These are phyloP conservation scores for Arxiozyma bovina DNA, from an alignment of 1,139 yeast species.

Conservation along the genomic window DNA sequence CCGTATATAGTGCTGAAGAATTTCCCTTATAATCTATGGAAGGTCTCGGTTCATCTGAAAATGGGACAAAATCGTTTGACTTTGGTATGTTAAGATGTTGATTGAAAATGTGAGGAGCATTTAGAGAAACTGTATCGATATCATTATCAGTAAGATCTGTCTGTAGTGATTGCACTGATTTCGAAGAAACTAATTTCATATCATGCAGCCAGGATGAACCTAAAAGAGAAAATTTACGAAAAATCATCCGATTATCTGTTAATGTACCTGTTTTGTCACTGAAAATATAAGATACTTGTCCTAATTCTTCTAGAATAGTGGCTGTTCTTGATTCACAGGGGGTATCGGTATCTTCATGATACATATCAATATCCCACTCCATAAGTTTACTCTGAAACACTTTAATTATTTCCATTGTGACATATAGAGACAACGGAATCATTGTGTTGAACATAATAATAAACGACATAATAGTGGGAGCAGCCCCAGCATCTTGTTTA, in stretches of 20 bases:
- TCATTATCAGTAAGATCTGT: slow-evolving; percentile 14
- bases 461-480: slow-evolving; percentile 89
- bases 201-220: slow-evolving; percentile 91
- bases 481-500: slow-evolving; percentile 72
- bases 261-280: slow-evolving; percentile 97
- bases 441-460: slow-evolving; percentile 94
- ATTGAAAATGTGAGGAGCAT: background rate
- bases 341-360: slow-evolving; percentile 71
- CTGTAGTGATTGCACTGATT: slow-evolving; percentile 5
- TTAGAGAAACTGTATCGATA: slow-evolving; percentile 7
- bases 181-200: slow-evolving; percentile 37
- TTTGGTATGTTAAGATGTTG: background rate
- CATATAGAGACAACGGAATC: slow-evolving; percentile 90
- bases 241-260: slow-evolving; percentile 84
- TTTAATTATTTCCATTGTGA: slow-evolving; percentile 92
- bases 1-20: slow-evolving; percentile 35
- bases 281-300: slow-evolving; percentile 90
- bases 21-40: slow-evolving; percentile 36
- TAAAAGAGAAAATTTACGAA: slow-evolving; percentile 71
- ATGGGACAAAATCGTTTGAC: background rate
- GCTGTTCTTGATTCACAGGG: slow-evolving; percentile 96
- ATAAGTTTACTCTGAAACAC: slow-evolving; percentile 72
- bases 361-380: slow-evolving; percentile 92
- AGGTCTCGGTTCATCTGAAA: slow-evolving; percentile 11
- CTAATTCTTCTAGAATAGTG: slow-evolving; percentile 89